Conservation (phyloP, 2,329 filamentous ascomycete genomes). For the Fusarium tupiense region DNA sequence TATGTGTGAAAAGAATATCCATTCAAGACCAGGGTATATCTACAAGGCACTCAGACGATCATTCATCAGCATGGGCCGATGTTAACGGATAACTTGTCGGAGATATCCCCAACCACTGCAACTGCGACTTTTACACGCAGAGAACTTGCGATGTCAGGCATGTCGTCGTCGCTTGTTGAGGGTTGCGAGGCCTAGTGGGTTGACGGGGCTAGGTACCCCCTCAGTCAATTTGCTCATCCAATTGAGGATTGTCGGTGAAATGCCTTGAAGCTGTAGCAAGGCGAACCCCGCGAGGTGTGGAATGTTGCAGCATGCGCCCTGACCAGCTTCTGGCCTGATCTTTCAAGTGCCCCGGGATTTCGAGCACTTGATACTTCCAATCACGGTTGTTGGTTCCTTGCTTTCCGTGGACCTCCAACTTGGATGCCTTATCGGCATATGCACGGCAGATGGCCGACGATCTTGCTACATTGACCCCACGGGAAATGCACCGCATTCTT, state of each 20-base stretch:
- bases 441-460: slow-evolving; percentile 43
- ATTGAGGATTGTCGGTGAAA: slow-evolving; percentile 15
- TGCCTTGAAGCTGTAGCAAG: slow-evolving; percentile 10
- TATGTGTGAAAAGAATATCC: slow-evolving; percentile 15
- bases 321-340: slow-evolving; percentile 44
- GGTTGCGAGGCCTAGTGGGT: background rate
- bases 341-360: slow-evolving; percentile 22
- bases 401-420: slow-evolving; percentile 12
- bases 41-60: slow-evolving; percentile 42
- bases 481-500: background rate
- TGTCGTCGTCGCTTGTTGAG: background rate
- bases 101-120: slow-evolving; percentile 7
- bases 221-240: background rate
- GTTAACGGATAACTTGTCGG: slow-evolving; percentile 27
- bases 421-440: slow-evolving; percentile 44
- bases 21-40: slow-evolving; percentile 11
- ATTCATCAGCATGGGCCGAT: slow-evolving; percentile 41
- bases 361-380: slow-evolving; percentile 29
- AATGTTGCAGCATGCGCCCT: slow-evolving; percentile 35
- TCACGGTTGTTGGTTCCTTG: slow-evolving; percentile 29
- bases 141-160: background rate
- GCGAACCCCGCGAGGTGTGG: slow-evolving; percentile 27
- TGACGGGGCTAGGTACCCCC: background rate
- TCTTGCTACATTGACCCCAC: slow-evolving; percentile 41
- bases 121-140: background rate